Evolutionary conservation across 768 basidiomycete genomes (phyloP).

Genomic region (Lactifluus pinguis): DNA sequence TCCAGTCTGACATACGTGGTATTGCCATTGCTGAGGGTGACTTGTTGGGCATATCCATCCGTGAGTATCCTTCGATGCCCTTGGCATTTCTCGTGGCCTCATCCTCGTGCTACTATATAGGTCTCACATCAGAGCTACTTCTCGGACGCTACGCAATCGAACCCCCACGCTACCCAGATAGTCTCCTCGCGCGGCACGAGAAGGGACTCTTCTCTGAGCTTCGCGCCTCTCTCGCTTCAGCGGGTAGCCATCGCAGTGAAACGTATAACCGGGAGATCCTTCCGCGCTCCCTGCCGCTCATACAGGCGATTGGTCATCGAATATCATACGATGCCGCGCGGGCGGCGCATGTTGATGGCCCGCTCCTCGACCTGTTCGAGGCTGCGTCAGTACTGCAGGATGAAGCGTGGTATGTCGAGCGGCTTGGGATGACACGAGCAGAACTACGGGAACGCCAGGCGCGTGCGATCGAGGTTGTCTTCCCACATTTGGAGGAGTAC

Average conservation of each 20-base stretch:
- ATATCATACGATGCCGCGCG: constrained; percentile 51
- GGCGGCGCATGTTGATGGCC: constrained; percentile 34
- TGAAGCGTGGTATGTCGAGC: constrained; percentile 51
- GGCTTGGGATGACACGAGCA: constrained; percentile 39
- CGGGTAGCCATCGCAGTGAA: constrained; percentile 36
- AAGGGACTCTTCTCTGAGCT: constrained; percentile 27
- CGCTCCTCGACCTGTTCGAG: constrained; percentile 51
- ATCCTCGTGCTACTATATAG: constrained; percentile 27
- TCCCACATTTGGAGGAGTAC: constrained; percentile 19
- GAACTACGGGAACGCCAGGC: constrained; percentile 30
- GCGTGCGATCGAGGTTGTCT: constrained; percentile 20
- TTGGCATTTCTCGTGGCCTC: constrained; percentile 9
- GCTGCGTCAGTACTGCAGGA: constrained; percentile 44
- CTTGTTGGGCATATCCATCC: constrained; percentile 35
- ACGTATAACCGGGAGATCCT: constrained; percentile 45
- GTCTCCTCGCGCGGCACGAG: constrained; percentile 45
- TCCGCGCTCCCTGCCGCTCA: constrained; percentile 42
- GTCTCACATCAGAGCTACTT: constrained; percentile 48
- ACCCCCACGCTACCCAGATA: constrained; percentile 34
- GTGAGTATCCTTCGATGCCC: constrained; percentile 30
- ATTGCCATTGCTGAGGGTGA: constrained; percentile 42
- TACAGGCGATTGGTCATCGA: constrained; percentile 58
- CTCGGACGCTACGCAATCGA: constrained; percentile 46
- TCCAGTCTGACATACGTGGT: constrained; percentile 21
- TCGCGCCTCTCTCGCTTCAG: constrained; percentile 9